Conservation (phyloP, 371 early-diverging fungal species). For the Mucor sp. region DNA sequence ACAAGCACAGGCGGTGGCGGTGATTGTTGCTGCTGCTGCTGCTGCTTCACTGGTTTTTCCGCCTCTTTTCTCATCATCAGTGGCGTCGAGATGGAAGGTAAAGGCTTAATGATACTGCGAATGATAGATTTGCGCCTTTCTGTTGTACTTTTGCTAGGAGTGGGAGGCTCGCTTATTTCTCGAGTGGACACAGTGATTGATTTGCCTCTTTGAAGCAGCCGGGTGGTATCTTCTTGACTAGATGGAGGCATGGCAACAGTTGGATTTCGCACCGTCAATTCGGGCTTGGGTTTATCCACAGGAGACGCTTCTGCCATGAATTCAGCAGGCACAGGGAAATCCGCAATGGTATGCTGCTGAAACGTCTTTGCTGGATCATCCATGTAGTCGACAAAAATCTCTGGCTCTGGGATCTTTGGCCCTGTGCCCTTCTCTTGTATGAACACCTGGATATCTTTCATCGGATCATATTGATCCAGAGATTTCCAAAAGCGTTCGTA, state of each 20-base stretch:
- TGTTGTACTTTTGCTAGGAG: not conserved
- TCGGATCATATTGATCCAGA: constrained; percentile 72
- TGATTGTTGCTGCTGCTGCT: not conserved
- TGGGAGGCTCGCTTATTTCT: not conserved
- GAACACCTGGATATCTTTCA: constrained; percentile 71
- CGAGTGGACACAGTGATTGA: not conserved
- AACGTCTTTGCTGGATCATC: constrained; percentile 49
- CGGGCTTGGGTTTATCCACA: constrained; percentile 8
- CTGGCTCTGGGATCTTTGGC: constrained; percentile 53
- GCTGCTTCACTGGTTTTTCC: not conserved
- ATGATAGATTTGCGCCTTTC: constrained; percentile 13
- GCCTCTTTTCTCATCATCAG: not conserved
- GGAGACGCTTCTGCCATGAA: constrained; percentile 12
- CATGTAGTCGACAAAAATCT: constrained; percentile 43
- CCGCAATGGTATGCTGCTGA: constrained; percentile 36
- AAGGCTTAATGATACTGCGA: constrained; percentile 17
- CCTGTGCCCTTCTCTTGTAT: constrained; percentile 79
- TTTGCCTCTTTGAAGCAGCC: not conserved
- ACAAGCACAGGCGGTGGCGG: not conserved
- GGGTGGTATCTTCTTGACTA: not conserved
- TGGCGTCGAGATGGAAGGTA: constrained; percentile 20
- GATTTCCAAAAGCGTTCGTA: constrained; percentile 74
- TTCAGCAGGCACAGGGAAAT: constrained; percentile 25
- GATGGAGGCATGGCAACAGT: not conserved
- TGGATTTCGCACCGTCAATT: constrained; percentile 21